Evolutionary conservation across 345 rosid species (phyloP), one percentile per base, ranked within the genome.

Genomic region (Rubroshorea leprosula): DNA sequence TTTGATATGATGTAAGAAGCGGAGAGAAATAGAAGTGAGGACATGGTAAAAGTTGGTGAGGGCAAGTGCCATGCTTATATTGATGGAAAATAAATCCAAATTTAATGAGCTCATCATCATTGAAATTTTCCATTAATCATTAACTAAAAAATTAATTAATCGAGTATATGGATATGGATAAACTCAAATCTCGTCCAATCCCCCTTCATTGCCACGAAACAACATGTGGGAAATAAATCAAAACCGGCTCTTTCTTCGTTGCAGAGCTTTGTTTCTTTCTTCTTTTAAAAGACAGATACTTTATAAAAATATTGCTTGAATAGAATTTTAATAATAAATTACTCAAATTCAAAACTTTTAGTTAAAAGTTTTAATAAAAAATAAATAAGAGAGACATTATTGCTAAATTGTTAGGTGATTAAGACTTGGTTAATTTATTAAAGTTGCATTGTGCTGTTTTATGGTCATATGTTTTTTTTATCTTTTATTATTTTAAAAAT

Each of bases 101-200:
- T 38, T 39, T 12, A 55, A 68, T 58, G 55, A 68, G 58, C 31
- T 64, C 65, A 60, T 62, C 20, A 26, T 23, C 9, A 13, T 23
- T 47, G 16, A 56, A 46, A 35, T 22, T 6, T 35, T 10, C 4
- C 23, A 1, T 5, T 39, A 20, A 15, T 61, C 23, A 55, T 8
- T 6, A 15, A 12, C 5, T 54, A 6, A 58, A 46, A 3, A 27
- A 27, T 27, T 27, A 27, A 27, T 64, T 21, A 57, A 55, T 22
- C 25, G 43, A 49, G 14, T 26, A 54, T 48, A 59, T 54, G 49
- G 53, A 51, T 54, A 51, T 21, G 9, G 35, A 4, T 29, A 29
- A 29, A 29, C 35, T 3, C 35, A 29, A 35, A 35, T 3, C 5
- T 35, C 6, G 5, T 6, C 12, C 41, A 19, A 18, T 22, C 54